phyloP scores from a whole-genome alignment of 23 red algal genomes.

The Agarophyton chilense region DNA sequence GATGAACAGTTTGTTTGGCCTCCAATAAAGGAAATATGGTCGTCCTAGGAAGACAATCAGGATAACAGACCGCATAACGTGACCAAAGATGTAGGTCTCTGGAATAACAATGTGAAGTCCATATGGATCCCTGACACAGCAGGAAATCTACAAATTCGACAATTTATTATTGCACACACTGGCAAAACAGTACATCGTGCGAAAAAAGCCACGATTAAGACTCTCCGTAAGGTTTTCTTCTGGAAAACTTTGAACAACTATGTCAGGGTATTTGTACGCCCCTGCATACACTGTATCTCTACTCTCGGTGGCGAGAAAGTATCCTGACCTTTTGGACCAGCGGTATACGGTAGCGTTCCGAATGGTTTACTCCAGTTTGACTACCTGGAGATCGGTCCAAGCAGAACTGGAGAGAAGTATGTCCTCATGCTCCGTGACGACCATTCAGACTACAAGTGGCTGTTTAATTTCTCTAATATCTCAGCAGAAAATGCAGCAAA shows the following conservation, averaged over 20 bases:
- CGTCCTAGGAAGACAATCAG: no score
- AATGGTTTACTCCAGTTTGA: background rate
- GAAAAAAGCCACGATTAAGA: background rate
- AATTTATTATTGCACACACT: slow-evolving; percentile 16
- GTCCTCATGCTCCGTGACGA: background rate
- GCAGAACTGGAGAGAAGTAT: background rate
- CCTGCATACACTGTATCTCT: slow-evolving; percentile 14
- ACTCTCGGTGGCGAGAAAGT: background rate
- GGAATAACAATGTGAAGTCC: background rate
- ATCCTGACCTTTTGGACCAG: background rate
- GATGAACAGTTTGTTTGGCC: no score
- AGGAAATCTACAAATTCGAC: background rate
- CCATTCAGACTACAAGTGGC: slow-evolving; percentile 12
- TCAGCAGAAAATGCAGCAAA: background rate
- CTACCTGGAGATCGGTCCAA: background rate
- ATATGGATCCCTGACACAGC: slow-evolving; percentile 1
- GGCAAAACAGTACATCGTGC: background rate
- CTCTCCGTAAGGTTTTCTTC: background rate
- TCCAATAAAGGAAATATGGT: no score
- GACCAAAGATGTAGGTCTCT: background rate
- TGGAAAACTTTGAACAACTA: background rate
- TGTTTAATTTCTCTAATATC: background rate
- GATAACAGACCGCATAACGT: background rate
- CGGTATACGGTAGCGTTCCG: background rate
- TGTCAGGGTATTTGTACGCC: background rate